Evolutionary conservation across 768 basidiomycete species (phyloP), one percentile per base, ranked within the genome.

Genomic region (Termitomyces sp.): DNA sequence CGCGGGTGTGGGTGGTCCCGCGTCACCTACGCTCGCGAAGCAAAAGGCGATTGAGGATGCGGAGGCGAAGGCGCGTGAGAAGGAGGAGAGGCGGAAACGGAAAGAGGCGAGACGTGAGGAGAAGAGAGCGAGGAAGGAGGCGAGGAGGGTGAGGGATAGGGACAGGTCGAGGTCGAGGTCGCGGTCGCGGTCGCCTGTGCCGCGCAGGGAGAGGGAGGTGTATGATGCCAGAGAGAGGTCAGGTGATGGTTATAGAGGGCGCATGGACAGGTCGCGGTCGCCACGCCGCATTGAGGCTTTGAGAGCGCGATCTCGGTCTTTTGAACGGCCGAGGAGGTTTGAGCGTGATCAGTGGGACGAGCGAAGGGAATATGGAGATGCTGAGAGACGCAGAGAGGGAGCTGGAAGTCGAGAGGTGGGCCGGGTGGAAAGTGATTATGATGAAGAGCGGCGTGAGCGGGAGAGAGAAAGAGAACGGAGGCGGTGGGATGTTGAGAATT

Each of bases 41-140:
- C 55, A 62, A 20, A 66, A 68, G 38, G 50, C 62, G 5, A 65
- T 55, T 32, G 47, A 62, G 30, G 60, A 63, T 20, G 47, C 68
- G 2, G 66, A 57, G 13, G 63, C 61, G 23, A 69, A 71, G 32
- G 73, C 66, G 38, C 66, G 69, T 38, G 75, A 72, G 51, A 83
- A 79, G 60, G 79, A 82, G 62, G 84, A 86, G 67, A 82, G 74
- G 59, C 73, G 74, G 20, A 72, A 75, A 55, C 75, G 73, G 59
- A 88, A 81, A 65, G 79, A 79, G n/a, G 77, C 75, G 5, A 77
- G 74, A 59, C 87, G 83, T 68, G 83, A 84, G 64, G 74, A 76
- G 57, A 75, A 74, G 56, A 68, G 72, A 59, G 70, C 69, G 62
- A 73, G 70, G 38, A 74, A 59, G 58, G 56, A 61, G 63, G 63